Conservation (phyloP, 306 rosid species). For the Vicia faba region DNA sequence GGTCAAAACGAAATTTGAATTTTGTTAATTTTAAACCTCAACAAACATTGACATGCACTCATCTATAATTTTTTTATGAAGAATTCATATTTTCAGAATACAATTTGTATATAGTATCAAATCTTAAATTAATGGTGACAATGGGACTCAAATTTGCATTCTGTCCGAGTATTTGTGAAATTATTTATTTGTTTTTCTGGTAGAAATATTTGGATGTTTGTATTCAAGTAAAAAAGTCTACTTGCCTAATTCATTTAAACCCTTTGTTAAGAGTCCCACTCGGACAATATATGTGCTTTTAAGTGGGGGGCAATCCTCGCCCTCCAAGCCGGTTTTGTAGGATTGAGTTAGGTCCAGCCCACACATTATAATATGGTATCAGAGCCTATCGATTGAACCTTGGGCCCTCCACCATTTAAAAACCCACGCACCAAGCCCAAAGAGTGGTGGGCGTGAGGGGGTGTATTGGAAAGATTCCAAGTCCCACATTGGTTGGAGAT, state of each 20-base stretch:
- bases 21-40: slow-evolving; percentile 1
- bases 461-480: no score
- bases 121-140: neutral
- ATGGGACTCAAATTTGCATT: slow-evolving; percentile 16
- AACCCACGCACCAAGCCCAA: no score
- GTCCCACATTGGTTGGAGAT: no score
- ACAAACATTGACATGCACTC: slow-evolving; percentile 12
- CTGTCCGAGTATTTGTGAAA: neutral
- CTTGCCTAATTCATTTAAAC: slow-evolving; percentile 2
- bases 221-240: slow-evolving; percentile 3
- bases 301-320: no score
- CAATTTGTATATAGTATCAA: slow-evolving; percentile 17
- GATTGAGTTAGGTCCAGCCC: no score
- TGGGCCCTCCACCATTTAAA: no score
- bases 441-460: no score
- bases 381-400: no score
- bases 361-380: no score
- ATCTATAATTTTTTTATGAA: neutral
- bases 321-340: no score
- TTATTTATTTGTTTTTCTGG: neutral
- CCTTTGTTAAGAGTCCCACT: no score
- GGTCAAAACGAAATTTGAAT: neutral
- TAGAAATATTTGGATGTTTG: slow-evolving; percentile 5
- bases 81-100: neutral
- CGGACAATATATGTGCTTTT: no score